Evolutionary conservation across 805 yeast species (phyloP).

Genomic region (Jamesozyma piceae): DNA sequence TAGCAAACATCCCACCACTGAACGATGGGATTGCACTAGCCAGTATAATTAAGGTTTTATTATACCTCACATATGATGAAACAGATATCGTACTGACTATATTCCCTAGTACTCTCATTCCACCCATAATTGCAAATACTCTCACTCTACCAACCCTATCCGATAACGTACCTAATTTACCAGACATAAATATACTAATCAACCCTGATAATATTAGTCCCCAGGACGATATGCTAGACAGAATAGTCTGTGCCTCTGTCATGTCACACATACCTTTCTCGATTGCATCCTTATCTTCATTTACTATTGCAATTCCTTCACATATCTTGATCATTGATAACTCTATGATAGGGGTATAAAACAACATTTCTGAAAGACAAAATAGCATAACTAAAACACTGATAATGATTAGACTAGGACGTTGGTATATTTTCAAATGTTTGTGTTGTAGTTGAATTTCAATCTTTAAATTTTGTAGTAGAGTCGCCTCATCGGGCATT

Average conservation of each 20-base stretch:
- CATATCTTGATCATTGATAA: conserved; percentile 35
- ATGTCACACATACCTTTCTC: conserved; percentile 28
- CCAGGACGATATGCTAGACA: conserved; percentile 44
- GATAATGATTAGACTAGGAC: conserved; percentile 50
- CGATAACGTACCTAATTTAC: conserved; percentile 53
- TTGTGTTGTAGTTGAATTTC: conserved; percentile 40
- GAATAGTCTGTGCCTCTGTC: conserved; percentile 33
- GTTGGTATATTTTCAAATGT: conserved; percentile 24
- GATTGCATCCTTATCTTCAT: conserved; percentile 6
- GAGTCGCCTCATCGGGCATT: conserved; percentile 7
- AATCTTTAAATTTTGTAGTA: conserved; percentile 34
- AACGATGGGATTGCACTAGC: conserved; percentile 39
- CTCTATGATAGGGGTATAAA: conserved; percentile 33
- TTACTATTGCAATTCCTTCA: conserved; percentile 28
- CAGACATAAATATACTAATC: conserved; percentile 43
- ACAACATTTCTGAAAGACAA: conserved; percentile 35
- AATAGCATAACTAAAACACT: conserved; percentile 35
- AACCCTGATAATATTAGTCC: conserved; percentile 35
- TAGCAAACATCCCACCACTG: conserved; percentile 55
- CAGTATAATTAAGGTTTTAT: conserved; percentile 33
- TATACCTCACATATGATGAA: conserved; percentile 33
- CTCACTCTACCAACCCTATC: conserved; percentile 57
- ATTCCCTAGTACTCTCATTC: conserved; percentile 19
- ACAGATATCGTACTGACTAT: conserved; percentile 16
- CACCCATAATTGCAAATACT: conserved; percentile 33